A percentile compares a stretch with the other conserved stretches of the same genome.
Evolutionary conservation across 2,329 filamentous ascomycete genomes (phyloP).

Genomic region (Xylaria arbuscula): DNA sequence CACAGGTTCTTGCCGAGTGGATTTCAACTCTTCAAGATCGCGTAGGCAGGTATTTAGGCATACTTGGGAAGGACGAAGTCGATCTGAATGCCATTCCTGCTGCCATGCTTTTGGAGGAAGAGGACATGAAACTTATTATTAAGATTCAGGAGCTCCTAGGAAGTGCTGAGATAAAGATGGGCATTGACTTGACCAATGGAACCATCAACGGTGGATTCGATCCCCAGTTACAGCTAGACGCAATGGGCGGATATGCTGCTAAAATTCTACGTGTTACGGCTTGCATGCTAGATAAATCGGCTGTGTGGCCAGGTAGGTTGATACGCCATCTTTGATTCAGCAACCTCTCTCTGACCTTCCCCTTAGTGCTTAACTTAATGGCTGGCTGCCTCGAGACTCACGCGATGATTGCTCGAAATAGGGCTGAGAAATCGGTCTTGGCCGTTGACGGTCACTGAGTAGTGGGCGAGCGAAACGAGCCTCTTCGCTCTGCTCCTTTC

Average conservation of each 20-base stretch:
- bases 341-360: slow-evolving; percentile 29
- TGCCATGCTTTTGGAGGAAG: slow-evolving; percentile 90
- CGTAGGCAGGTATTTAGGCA: slow-evolving; percentile 87
- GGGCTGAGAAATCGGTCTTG: slow-evolving; percentile 64
- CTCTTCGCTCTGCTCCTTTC: background rate
- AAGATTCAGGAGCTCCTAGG: slow-evolving; percentile 85
- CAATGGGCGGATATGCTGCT: slow-evolving; percentile 80
- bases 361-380: slow-evolving; percentile 63
- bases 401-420: slow-evolving; percentile 61
- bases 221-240: slow-evolving; percentile 66
- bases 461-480: slow-evolving; percentile 44
- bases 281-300: slow-evolving; percentile 86
- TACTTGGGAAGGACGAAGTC: slow-evolving; percentile 84
- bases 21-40: slow-evolving; percentile 91
- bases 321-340: background rate
- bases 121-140: slow-evolving; percentile 84
- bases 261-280: slow-evolving; percentile 87
- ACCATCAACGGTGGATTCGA: slow-evolving; percentile 63
- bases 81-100: slow-evolving; percentile 84
- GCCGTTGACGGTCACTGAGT: slow-evolving; percentile 51
- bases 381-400: slow-evolving; percentile 66
- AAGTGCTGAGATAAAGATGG: slow-evolving; percentile 83
- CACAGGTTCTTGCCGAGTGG: slow-evolving; percentile 95
- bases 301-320: slow-evolving; percentile 88
- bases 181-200: slow-evolving; percentile 61